Percentiles rank a stretch among this genome's conserved stretches.
These are phyloP conservation scores for Aspergillus indologenus DNA, from an alignment of 495 filamentous ascomycete species.

Conservation along the genomic window DNA sequence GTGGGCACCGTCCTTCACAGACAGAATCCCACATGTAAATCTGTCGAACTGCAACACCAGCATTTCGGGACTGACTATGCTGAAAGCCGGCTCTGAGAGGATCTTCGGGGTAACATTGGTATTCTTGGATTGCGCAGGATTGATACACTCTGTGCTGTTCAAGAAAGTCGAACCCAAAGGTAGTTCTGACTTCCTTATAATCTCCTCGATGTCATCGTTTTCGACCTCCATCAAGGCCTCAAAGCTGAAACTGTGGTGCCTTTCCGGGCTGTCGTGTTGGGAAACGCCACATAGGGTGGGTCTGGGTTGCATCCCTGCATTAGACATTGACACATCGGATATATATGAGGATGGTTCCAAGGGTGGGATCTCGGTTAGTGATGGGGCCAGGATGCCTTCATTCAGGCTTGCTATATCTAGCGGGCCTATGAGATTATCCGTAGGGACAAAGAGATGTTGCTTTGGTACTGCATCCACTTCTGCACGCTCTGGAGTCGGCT, in stretches of 20 bases:
- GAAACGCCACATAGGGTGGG: slow-evolving; percentile 5
- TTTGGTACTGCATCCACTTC: slow-evolving; percentile 4
- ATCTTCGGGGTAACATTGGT: slow-evolving; percentile 8
- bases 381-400: slow-evolving; percentile 17
- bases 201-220: slow-evolving; percentile 59
- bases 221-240: slow-evolving; percentile 38
- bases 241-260: slow-evolving; percentile 30
- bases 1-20: slow-evolving; percentile 63
- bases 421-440: slow-evolving; percentile 16
- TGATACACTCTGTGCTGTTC: slow-evolving; percentile 12
- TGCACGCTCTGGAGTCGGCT: slow-evolving; percentile 3
- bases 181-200: slow-evolving; percentile 48
- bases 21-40: slow-evolving; percentile 73
- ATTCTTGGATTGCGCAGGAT: neutral
- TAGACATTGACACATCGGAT: slow-evolving; percentile 14
- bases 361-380: slow-evolving; percentile 10
- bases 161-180: slow-evolving; percentile 37
- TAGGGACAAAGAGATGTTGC: slow-evolving; percentile 5
- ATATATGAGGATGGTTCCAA: slow-evolving; percentile 20
- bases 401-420: slow-evolving; percentile 9
- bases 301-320: slow-evolving; percentile 11
- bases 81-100: slow-evolving; percentile 41
- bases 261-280: slow-evolving; percentile 2
- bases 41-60: slow-evolving; percentile 65
- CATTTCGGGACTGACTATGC: slow-evolving; percentile 57